phyloP scores from a whole-genome alignment of 2,329 filamentous ascomycete genomes.

The Fusarium nygamai region DNA sequence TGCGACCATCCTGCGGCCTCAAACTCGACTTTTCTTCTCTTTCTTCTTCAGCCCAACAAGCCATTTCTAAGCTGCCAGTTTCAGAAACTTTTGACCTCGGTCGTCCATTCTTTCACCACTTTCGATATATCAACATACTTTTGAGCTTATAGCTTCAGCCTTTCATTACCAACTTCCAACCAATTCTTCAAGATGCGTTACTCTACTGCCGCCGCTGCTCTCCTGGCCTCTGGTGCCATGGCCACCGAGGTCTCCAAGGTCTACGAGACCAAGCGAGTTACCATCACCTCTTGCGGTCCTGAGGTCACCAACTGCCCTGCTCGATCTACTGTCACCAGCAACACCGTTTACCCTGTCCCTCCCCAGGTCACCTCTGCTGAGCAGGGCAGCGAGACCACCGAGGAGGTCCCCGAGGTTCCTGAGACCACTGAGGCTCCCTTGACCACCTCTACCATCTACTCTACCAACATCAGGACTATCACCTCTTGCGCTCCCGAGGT shows the following conservation, averaged over 20 bases:
- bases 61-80: constrained; percentile 52
- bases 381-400: constrained; percentile 50
- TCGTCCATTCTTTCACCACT: constrained; percentile 64
- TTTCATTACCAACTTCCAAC: constrained; percentile 36
- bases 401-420: constrained; percentile 38
- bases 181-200: constrained; percentile 70
- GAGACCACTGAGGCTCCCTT: constrained; percentile 51
- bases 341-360: constrained; percentile 31
- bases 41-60: constrained; percentile 56
- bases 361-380: constrained; percentile 24
- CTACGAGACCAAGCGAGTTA: constrained; percentile 67
- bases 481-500: constrained; percentile 69
- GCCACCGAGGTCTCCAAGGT: constrained; percentile 56
- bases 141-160: constrained; percentile 41
- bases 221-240: constrained; percentile 55
- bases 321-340: constrained; percentile 35
- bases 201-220: constrained; percentile 57
- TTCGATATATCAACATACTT: constrained; percentile 42
- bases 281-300: constrained; percentile 67
- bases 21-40: constrained; percentile 38
- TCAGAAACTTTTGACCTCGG: constrained; percentile 63
- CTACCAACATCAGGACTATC: constrained; percentile 68
- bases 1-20: constrained; percentile 50
- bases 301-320: constrained; percentile 45
- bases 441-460: constrained; percentile 66